Base-by-base conservation (phyloP, 1,284 basidiomycete species). In the Mycosarcoma mackinlayi region DNA sequence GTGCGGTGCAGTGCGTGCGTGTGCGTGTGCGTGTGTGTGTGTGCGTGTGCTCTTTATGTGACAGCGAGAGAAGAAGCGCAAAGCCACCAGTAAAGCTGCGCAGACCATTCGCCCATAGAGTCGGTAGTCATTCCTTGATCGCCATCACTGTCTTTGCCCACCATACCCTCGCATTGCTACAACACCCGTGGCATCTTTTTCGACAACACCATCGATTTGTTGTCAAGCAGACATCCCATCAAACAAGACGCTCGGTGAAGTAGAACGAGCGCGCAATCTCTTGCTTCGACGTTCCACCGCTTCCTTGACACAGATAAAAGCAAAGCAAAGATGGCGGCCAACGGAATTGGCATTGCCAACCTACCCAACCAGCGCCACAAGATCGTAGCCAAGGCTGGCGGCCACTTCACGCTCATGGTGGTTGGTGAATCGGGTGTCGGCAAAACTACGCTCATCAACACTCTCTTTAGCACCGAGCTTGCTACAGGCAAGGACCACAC, bases 321-420 rank as follows among this genome's bases (percentile, higher is more conserved):
- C n/a, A 16, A 19, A 2, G 48, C 44, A 46, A 65, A 41, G n/a
- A 75, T 75, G 72, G 63, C 72, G n/a, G 44, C 59, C 27, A 71
- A 75, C 56, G 69, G 69, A 14, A 72, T 72, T 39, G 69, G 84
- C 76, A 94, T 93, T 82, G 90, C 90, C 83, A 98, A 98, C 86
- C 87, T 98, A 77, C 95, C 95, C 65, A 98, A 98, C 87, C 95
- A 98, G 89, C 61, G 79, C 46, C 80, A 82, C 77, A 77, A 79
- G 62, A 81, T 82, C 46, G 94, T 98, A 76, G 94, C 94, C 75
- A 95, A 98, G 86, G 89, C 88, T 78, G 95, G 96, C 65, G 92
- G 92, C 23, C 94, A 98, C 86, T 98, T 98, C 85, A 98, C 96
- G 56, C 88, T 99, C 80, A 99, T 99, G 95, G 96, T 98, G 31